These are phyloP conservation scores for Phialocephala sp. DNA, from an alignment of 2,329 filamentous ascomycete genomes.

Conservation along the genomic window DNA sequence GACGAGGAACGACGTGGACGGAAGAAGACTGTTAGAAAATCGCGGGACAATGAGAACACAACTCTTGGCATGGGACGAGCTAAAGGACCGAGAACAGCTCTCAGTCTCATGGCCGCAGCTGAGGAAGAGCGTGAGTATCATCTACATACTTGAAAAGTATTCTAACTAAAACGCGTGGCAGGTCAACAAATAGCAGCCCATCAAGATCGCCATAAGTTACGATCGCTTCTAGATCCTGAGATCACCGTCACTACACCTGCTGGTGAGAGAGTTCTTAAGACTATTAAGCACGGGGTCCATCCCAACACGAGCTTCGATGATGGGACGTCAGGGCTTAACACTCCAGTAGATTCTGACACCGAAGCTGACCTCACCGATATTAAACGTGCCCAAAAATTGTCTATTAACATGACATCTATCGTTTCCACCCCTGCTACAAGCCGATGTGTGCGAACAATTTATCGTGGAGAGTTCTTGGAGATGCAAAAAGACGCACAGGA, in stretches of 20 bases:
- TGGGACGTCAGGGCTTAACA: slow-evolving; percentile 53
- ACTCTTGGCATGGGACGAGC: slow-evolving; percentile 44
- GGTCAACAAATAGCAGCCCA: slow-evolving; percentile 34
- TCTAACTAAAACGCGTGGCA: slow-evolving; percentile 24
- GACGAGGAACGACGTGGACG: slow-evolving; percentile 69
- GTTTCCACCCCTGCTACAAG: slow-evolving; percentile 77
- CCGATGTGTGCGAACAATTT: slow-evolving; percentile 85
- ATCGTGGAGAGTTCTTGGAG: slow-evolving; percentile 82
- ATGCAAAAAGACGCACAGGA: slow-evolving; percentile 81
- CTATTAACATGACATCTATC: slow-evolving; percentile 80
- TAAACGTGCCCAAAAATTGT: slow-evolving; percentile 83
- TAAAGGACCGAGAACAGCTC: slow-evolving; percentile 51
- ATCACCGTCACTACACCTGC: slow-evolving; percentile 68
- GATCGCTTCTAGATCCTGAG: slow-evolving; percentile 58
- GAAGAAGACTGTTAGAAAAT: slow-evolving; percentile 52
- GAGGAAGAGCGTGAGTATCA: slow-evolving; percentile 75
- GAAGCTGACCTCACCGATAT: slow-evolving; percentile 86
- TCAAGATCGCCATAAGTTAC: slow-evolving; percentile 38
- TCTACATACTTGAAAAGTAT: neutral
- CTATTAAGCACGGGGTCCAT: slow-evolving; percentile 67
- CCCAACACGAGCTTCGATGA: slow-evolving; percentile 83
- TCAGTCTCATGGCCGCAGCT: slow-evolving; percentile 73
- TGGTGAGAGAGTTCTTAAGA: slow-evolving; percentile 59
- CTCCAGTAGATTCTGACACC: slow-evolving; percentile 80
- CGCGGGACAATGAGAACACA: slow-evolving; percentile 43